phyloP scores from a whole-genome alignment of 352 stramenopile species.

The Phytophthora fragariae region DNA sequence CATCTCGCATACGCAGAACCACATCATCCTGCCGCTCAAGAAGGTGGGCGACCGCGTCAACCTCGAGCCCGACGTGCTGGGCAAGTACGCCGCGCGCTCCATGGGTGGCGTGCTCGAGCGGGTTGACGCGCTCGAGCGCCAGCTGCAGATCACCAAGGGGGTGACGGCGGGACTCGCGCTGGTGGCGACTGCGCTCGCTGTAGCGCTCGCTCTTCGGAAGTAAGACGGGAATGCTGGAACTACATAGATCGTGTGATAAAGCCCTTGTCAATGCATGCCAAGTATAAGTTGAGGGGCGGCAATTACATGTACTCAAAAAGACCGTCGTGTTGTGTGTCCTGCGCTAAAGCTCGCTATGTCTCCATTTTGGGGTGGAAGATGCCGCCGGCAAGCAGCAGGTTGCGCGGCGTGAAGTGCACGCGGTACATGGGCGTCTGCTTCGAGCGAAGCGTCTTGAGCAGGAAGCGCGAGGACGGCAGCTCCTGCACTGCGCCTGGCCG shows the following conservation, averaged over 20 bases:
- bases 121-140: slow-evolving; percentile 67
- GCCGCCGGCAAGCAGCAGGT: slow-evolving; percentile 80
- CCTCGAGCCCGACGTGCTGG: slow-evolving; percentile 93
- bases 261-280: slow-evolving; percentile 8
- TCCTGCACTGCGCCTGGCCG: slow-evolving; percentile 60
- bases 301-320: slow-evolving; percentile 18
- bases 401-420: slow-evolving; percentile 84
- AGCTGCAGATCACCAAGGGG: slow-evolving; percentile 50
- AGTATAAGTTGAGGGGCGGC: slow-evolving; percentile 11
- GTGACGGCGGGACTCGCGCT: slow-evolving; percentile 38
- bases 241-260: background rate
- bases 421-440: slow-evolving; percentile 89
- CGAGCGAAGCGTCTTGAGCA: slow-evolving; percentile 86
- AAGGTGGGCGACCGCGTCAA: slow-evolving; percentile 90
- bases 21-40: slow-evolving; percentile 96
- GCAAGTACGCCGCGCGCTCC: slow-evolving; percentile 91
- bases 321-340: slow-evolving; percentile 10
- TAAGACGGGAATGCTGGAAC: slow-evolving; percentile 10
- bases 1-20: slow-evolving; percentile 97
- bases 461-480: slow-evolving; percentile 69
- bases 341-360: slow-evolving; percentile 36
- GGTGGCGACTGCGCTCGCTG: slow-evolving; percentile 38
- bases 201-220: slow-evolving; percentile 42
- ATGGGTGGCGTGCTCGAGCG: slow-evolving; percentile 69
- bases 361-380: slow-evolving; percentile 73